These are phyloP conservation scores for Hypoxylon cercidicola DNA, from an alignment of 495 filamentous ascomycete species.

Conservation along the genomic window DNA sequence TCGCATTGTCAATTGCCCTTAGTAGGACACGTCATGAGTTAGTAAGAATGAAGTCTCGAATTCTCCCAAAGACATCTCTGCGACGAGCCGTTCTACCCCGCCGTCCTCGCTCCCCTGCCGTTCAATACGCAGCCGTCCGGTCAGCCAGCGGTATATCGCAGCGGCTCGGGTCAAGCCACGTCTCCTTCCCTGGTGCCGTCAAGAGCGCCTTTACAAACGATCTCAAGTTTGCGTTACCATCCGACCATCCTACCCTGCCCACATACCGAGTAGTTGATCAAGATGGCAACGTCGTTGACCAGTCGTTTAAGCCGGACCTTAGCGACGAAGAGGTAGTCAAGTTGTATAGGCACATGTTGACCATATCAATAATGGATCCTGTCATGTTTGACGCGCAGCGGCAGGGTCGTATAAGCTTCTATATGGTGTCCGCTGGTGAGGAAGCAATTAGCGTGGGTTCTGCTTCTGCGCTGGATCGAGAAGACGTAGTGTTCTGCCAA, in stretches of 20 bases:
- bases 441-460: constrained; percentile 93
- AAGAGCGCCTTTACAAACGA: constrained; percentile 88
- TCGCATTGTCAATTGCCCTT: background rate
- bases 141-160: constrained; percentile 62
- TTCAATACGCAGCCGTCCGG: constrained; percentile 32
- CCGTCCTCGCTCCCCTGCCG: constrained; percentile 16
- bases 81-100: constrained; percentile 37
- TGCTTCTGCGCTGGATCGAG: constrained; percentile 79
- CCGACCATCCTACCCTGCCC: constrained; percentile 74
- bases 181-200: constrained; percentile 94
- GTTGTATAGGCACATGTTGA: constrained; percentile 69
- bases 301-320: constrained; percentile 69
- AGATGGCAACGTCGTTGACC: constrained; percentile 80
- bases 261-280: constrained; percentile 91
- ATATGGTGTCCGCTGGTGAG: constrained; percentile 97
- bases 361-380: constrained; percentile 91
- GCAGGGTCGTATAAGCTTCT: constrained; percentile 89
- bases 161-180: constrained; percentile 74
- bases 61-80: constrained; percentile 31
- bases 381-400: constrained; percentile 91
- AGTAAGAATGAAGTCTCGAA: constrained; percentile 38
- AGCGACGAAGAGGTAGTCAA: constrained; percentile 75
- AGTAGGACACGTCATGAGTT: constrained; percentile 18
- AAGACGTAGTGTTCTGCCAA: constrained; percentile 93
- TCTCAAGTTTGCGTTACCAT: constrained; percentile 78